Evolutionary conservation across 2,329 filamentous ascomycete genomes (phyloP), one percentile per base, ranked within the genome.

Genomic region (Paraphoma sp.): DNA sequence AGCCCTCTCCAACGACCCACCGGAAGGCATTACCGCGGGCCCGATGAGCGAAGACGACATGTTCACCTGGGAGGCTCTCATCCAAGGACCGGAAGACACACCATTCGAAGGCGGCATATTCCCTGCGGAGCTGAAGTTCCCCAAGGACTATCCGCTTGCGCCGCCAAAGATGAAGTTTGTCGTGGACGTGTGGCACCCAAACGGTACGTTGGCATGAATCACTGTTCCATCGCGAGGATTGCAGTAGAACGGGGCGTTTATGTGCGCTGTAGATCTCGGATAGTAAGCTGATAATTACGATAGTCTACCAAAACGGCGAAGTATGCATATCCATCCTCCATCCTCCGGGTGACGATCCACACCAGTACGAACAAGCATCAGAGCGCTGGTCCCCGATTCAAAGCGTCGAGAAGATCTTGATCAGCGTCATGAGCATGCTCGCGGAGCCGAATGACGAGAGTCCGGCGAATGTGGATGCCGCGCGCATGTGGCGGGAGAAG

Each of bases 291-390:
- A 23, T 23, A 23, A 23, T 23, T 23, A 23, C 23, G 42, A 16
- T 63, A 87, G 86, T 99, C 74, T 98, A 97, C 80, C 81, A 86
- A 7, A 87, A 86, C 72, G 95, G 95, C 70, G 87, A 89, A 64
- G 91, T 99, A 55, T 99, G 95, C 83, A 98, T 99, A 76, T 96
- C 91, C 43, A 99, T 99, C 79, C 84, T 99, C 42, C 95, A 99
- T 77, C 91, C 94, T 11, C 94, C 95, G 4, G 93, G 92, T 79
- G 93, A 97, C 72, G 95, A 99, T 74, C 88, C 91, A 73, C 95
- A 91, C 78, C 94, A 94, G 51, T 99, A 99, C 81, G 95, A 99
- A 78, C 86, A 86, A 28, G 93, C 93, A 14, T 84, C 87, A 30
- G 95, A 99, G 83, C 87, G 95, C 58, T 99, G 95, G 95, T 91